A percentile compares a stretch with the other conserved stretches of the same genome.
Conservation (phyloP, 257 asterid genomes). For the Datura wrightii region DNA sequence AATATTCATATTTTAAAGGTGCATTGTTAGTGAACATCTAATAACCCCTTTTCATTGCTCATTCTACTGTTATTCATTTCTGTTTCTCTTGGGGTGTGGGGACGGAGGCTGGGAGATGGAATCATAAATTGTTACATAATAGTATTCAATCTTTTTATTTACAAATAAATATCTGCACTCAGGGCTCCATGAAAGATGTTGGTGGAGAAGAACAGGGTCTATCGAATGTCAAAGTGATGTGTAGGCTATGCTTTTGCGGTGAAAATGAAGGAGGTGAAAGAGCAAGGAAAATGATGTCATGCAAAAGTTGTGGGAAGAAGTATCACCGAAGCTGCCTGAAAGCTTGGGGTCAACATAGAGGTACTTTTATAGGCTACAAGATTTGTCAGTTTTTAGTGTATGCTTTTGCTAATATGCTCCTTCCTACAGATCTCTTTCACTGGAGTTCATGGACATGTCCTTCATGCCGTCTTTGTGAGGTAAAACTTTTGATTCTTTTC, state of each 20-base stretch:
- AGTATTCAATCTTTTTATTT: constrained; percentile 22
- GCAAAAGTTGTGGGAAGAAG: constrained; percentile 87
- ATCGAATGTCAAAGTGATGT: constrained; percentile 74
- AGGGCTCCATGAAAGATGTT: constrained; percentile 62
- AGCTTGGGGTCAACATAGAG: constrained; percentile 91
- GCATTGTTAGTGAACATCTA: background rate
- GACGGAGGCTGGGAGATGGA: background rate
- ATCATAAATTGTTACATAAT: background rate
- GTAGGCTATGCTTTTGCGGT: constrained; percentile 88
- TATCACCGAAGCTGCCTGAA: constrained; percentile 89
- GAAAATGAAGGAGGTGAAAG: constrained; percentile 88
- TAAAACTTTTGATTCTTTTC: constrained; percentile 42
- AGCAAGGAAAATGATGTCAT: constrained; percentile 87
- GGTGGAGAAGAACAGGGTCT: constrained; percentile 74
- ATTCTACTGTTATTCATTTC: constrained; percentile 20
- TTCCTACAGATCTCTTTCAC: constrained; percentile 83
- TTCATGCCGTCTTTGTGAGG: constrained; percentile 96
- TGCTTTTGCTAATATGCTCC: constrained; percentile 34
- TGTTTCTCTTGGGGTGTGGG: background rate
- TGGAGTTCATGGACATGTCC: constrained; percentile 99
- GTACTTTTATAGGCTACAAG: constrained; percentile 43
- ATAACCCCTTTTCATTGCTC: constrained; percentile 17
- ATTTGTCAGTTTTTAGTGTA: constrained; percentile 20
- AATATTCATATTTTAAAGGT: background rate
- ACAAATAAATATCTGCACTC: constrained; percentile 33